Evolutionary conservation across 179 eudicot genomes (phyloP).

Genomic region (Silene noctiflora): DNA sequence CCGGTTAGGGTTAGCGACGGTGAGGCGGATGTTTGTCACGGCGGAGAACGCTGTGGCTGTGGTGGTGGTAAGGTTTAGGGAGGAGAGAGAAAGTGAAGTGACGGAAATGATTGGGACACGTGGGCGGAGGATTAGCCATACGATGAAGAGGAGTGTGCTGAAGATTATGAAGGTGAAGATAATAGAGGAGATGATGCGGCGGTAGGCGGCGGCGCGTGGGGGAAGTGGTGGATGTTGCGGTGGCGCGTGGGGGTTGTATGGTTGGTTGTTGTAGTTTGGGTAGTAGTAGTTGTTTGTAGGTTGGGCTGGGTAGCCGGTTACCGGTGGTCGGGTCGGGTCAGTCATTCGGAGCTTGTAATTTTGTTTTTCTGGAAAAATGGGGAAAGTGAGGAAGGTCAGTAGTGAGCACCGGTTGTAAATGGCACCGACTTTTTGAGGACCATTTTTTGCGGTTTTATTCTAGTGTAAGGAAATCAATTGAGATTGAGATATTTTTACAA

Average conservation of each 20-base stretch:
- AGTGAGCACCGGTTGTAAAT: too few species aligned
- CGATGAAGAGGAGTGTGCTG: conserved; percentile 33
- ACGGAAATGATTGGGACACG: conserved; percentile 33
- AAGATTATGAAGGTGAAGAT: conserved; percentile 32
- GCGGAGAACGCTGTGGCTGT: conserved; percentile 29
- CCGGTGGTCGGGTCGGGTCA: conserved; percentile 28
- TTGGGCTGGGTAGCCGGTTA: conserved; percentile 36
- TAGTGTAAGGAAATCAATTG: neutral
- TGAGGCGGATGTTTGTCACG: conserved; percentile 19
- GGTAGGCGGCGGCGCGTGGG: conserved; percentile 36
- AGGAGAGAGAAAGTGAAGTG: conserved; percentile 30
- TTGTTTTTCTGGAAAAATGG: neutral
- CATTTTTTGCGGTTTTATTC: neutral
- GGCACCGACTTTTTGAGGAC: too few species aligned
- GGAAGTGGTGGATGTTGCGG: conserved; percentile 10
- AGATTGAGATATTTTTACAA: neutral
- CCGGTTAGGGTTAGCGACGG: conserved; percentile 36
- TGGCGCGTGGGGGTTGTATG: conserved; percentile 25
- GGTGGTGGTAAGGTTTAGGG: conserved; percentile 28
- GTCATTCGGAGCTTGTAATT: conserved; percentile 16
- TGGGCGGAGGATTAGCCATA: conserved; percentile 45
- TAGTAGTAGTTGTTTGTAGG: conserved; percentile 34
- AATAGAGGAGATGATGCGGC: conserved; percentile 35
- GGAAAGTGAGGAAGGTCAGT: too few species aligned
- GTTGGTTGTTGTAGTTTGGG: conserved; percentile 26